Conservation (phyloP, 352 stramenopile genomes). For the Globisporangium emineosum region DNA sequence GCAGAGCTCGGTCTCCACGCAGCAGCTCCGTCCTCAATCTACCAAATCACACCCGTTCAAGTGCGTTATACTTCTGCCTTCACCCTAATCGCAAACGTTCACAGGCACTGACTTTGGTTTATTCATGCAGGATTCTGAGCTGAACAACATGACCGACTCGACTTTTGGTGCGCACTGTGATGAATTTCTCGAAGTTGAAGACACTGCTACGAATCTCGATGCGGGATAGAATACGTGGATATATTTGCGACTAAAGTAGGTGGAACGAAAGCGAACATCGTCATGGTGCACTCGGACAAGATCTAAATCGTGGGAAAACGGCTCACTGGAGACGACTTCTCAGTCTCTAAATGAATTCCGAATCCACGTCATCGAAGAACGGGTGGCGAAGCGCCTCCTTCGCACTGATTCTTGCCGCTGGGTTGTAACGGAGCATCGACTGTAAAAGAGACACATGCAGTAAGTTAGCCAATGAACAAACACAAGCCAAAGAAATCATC, state of each 20-base stretch:
- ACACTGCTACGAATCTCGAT: neutral
- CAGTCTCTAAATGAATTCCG: conserved; percentile 53
- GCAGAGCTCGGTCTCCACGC: conserved; percentile 28
- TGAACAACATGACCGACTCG: conserved; percentile 4
- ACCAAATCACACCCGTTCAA: conserved; percentile 4
- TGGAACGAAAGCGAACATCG: conserved; percentile 2
- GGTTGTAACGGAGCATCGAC: conserved; percentile 78
- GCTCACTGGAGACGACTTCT: neutral
- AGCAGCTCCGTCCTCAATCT: conserved; percentile 18
- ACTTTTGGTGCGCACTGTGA: neutral
- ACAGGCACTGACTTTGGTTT: neutral
- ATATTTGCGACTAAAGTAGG: conserved; percentile 13
- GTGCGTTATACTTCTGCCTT: neutral
- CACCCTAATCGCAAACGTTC: neutral
- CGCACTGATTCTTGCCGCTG: conserved; percentile 63
- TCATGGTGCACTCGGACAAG: neutral
- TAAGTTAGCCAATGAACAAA: neutral
- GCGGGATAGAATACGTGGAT: neutral
- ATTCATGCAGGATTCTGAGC: neutral
- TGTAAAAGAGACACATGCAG: conserved; percentile 12
- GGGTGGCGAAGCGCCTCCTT: conserved; percentile 81
- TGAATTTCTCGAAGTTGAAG: neutral
- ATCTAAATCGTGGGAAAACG: neutral
- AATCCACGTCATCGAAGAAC: conserved; percentile 83
- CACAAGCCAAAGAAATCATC: neutral